Evolutionary conservation across 768 basidiomycete species (phyloP).

Genomic region (Tephrocybe sp.): DNA sequence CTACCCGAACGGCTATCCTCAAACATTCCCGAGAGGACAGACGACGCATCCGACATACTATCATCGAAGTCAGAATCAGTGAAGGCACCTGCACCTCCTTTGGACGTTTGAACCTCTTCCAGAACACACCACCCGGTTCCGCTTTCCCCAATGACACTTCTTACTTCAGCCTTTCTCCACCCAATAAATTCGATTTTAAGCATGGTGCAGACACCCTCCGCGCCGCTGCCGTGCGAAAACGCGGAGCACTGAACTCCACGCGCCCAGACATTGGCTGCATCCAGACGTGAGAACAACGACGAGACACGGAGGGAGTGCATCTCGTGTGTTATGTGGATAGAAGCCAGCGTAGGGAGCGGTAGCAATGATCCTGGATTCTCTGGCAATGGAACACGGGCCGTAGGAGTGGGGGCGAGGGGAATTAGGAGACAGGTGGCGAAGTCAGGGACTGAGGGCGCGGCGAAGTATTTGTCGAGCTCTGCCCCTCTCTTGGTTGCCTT

Average conservation of each 20-base stretch:
- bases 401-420: conserved; percentile 76
- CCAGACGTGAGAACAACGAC: conserved; percentile 69
- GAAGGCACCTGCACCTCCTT: conserved; percentile 19
- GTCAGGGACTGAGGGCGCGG: conserved; percentile 28
- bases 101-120: conserved; percentile 45
- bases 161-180: conserved; percentile 68
- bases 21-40: conserved; percentile 24
- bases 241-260: conserved; percentile 60
- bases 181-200: conserved; percentile 72
- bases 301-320: conserved; percentile 65
- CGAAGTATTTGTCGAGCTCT: conserved; percentile 66
- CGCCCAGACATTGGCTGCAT: conserved; percentile 68
- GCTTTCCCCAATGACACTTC: conserved; percentile 68
- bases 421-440: conserved; percentile 72
- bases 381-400: conserved; percentile 60
- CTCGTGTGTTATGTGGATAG: conserved; percentile 52
- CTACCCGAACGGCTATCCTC: conserved; percentile 13
- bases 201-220: conserved; percentile 60
- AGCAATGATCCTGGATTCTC: conserved; percentile 38
- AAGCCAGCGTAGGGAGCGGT: conserved; percentile 51
- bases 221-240: conserved; percentile 44
- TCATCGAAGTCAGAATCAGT: conserved; percentile 29
- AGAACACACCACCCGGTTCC: conserved; percentile 76
- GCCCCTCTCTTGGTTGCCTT: conserved; percentile 15
- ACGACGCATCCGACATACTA: conserved; percentile 30